Evolutionary conservation across 495 filamentous ascomycete species (phyloP).

Genomic region (Tuber magnatum): DNA sequence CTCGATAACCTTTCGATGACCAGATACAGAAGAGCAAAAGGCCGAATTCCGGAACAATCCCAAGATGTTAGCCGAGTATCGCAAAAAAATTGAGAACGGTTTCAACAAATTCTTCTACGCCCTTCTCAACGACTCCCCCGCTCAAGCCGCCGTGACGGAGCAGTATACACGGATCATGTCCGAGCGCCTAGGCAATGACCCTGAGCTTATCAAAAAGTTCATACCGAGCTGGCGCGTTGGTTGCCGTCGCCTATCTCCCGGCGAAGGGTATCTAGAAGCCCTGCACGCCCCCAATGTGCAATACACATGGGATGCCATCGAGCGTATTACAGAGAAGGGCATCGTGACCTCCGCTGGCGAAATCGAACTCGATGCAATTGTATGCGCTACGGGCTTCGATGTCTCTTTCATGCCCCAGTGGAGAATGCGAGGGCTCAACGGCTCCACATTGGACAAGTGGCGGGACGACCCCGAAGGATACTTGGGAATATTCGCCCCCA

Average conservation of each 20-base stretch:
- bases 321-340: slow-evolving; percentile 46
- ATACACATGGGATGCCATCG: slow-evolving; percentile 45
- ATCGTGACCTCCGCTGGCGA: slow-evolving; percentile 49
- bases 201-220: slow-evolving; percentile 48
- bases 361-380: slow-evolving; percentile 46
- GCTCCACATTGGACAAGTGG: slow-evolving; percentile 40
- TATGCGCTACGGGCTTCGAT: slow-evolving; percentile 51
- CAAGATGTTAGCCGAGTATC: slow-evolving; percentile 43
- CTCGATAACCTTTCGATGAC: slow-evolving; percentile 45
- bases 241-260: slow-evolving; percentile 50
- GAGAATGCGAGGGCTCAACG: slow-evolving; percentile 43
- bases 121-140: slow-evolving; percentile 43
- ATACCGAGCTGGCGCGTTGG: slow-evolving; percentile 47
- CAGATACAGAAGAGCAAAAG: slow-evolving; percentile 47
- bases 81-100: slow-evolving; percentile 49
- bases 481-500: slow-evolving; percentile 42
- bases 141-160: slow-evolving; percentile 42
- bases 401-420: slow-evolving; percentile 44
- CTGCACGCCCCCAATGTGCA: slow-evolving; percentile 47
- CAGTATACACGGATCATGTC: slow-evolving; percentile 46
- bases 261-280: slow-evolving; percentile 49
- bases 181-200: slow-evolving; percentile 38
- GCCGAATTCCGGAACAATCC: slow-evolving; percentile 47
- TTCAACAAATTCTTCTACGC: slow-evolving; percentile 48
- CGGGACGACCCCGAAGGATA: slow-evolving; percentile 44